Evolutionary conservation across 1,284 basidiomycete genomes (phyloP).

Genomic region (Cystobasidium slooffiae): DNA sequence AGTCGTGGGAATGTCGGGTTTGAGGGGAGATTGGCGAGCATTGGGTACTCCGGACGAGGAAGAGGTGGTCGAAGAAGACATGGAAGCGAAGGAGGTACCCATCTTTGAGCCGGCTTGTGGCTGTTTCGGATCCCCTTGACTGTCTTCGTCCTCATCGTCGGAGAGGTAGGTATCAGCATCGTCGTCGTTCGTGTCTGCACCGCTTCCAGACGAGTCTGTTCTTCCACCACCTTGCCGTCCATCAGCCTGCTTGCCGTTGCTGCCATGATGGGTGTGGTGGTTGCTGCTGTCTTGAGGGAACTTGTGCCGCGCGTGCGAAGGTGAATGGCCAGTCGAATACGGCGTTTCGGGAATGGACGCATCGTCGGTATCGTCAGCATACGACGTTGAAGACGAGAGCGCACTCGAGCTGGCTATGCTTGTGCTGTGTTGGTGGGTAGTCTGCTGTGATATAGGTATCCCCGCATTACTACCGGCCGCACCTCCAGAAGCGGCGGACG

Average conservation of each 20-base stretch:
- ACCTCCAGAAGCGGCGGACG: background rate
- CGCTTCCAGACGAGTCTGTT: background rate
- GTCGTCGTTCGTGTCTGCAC: background rate
- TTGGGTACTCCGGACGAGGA: slow-evolving; percentile 9
- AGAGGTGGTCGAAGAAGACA: background rate
- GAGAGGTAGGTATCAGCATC: background rate
- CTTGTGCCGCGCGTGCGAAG: slow-evolving; percentile 41
- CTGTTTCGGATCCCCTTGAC: background rate
- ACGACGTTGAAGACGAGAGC: slow-evolving; percentile 4
- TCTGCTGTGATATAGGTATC: background rate
- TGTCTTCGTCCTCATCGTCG: slow-evolving; percentile 2
- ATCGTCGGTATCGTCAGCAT: slow-evolving; percentile 20
- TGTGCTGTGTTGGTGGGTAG: slow-evolving; percentile 8
- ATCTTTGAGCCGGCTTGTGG: background rate
- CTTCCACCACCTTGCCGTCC: too few species aligned
- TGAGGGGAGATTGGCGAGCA: slow-evolving; percentile 12
- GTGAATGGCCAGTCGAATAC: slow-evolving; percentile 33
- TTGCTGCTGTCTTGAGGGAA: slow-evolving; percentile 22
- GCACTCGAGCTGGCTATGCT: slow-evolving; percentile 14
- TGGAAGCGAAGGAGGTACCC: too few species aligned
- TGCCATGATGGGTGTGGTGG: background rate
- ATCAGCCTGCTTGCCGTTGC: background rate
- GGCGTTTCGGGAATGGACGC: slow-evolving; percentile 29
- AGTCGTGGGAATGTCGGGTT: slow-evolving; percentile 55
- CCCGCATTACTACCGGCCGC: background rate